These are phyloP conservation scores for Coniosporium tulheliwenetii DNA, from an alignment of 2,329 filamentous ascomycete species.

Conservation along the genomic window DNA sequence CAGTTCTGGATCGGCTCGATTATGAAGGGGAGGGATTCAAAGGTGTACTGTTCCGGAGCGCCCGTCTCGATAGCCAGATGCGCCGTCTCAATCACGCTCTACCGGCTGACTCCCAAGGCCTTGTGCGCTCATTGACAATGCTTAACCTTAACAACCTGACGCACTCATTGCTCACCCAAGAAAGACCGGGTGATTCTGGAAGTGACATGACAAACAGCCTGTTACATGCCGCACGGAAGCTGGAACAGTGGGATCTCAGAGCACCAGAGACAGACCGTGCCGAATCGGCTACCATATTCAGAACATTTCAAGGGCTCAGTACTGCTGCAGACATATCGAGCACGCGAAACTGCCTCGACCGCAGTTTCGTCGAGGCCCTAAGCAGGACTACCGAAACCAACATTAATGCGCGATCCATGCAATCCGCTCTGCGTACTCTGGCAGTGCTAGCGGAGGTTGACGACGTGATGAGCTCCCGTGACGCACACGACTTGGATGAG, in stretches of 20 bases:
- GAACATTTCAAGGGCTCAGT: conserved; percentile 64
- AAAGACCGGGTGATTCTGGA: conserved; percentile 43
- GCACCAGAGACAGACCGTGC: conserved; percentile 47
- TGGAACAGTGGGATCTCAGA: conserved; percentile 87
- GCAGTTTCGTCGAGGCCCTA: conserved; percentile 22
- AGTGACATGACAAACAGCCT: conserved; percentile 52
- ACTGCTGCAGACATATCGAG: conserved; percentile 41
- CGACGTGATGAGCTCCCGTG: conserved; percentile 51
- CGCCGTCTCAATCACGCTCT: conserved; percentile 41
- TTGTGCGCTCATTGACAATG: conserved; percentile 62
- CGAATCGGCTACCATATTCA: conserved; percentile 58
- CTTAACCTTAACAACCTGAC: conserved; percentile 79
- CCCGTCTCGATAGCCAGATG: conserved; percentile 77
- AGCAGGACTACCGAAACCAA: conserved; percentile 5
- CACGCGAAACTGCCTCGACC: conserved; percentile 22
- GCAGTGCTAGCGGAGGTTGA: conserved; percentile 70
- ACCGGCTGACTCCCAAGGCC: conserved; percentile 45
- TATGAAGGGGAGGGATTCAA: conserved; percentile 81
- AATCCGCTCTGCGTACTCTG: conserved; percentile 43
- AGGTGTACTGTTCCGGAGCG: conserved; percentile 78
- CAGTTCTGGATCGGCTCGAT: conserved; percentile 67
- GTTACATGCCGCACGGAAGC: conserved; percentile 61
- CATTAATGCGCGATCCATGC: conserved; percentile 36
- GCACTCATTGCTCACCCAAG: conserved; percentile 57
- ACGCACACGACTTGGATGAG: conserved; percentile 43